phyloP scores from a whole-genome alignment of 2,329 filamentous ascomycete genomes.

The Talaromyces sp. region DNA sequence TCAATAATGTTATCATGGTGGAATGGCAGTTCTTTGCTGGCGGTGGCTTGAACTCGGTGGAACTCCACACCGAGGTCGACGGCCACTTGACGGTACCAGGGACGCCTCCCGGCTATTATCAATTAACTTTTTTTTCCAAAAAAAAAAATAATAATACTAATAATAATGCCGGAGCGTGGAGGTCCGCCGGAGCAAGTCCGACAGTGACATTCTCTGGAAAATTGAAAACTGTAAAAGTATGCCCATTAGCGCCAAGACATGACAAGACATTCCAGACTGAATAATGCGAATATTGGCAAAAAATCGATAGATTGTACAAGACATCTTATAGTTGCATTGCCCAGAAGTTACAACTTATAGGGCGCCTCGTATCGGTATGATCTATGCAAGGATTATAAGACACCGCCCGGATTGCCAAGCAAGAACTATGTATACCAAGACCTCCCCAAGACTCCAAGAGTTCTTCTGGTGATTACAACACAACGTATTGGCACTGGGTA shows the following conservation, averaged over 20 bases:
- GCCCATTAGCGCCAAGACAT: background rate
- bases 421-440: background rate
- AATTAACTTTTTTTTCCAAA: background rate
- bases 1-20: background rate
- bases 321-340: background rate
- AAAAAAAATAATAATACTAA: no score
- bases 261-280: no score
- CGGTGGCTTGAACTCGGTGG: background rate
- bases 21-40: background rate
- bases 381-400: background rate
- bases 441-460: background rate
- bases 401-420: background rate
- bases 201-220: background rate
- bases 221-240: background rate
- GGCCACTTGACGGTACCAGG: no score
- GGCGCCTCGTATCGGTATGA: background rate
- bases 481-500: background rate
- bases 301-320: background rate
- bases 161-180: background rate
- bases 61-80: background rate
- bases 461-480: background rate
- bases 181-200: background rate
- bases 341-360: no score
- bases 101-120: no score
- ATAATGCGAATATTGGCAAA: background rate